Base-by-base conservation (phyloP, 2,329 filamentous ascomycete species). In the Alternaria arborescens region DNA sequence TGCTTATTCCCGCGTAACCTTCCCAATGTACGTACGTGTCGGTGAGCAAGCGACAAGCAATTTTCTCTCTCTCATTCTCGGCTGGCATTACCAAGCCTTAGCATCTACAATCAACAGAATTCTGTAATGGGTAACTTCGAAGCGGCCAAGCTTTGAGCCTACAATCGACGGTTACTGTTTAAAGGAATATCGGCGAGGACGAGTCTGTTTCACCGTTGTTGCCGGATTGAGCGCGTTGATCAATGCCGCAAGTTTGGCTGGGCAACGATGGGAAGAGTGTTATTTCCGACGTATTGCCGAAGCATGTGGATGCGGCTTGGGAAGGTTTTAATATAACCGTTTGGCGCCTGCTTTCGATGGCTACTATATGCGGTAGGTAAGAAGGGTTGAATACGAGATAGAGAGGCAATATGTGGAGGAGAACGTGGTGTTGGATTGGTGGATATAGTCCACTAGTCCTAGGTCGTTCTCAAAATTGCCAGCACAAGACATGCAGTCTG, bases 351-450 rank as follows among this genome's bases (percentile, higher is more conserved):
- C 46, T 59, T 66, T 60, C 64, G 0, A 64, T 41, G 30, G 32
- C 61, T 64, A 53, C 58, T 64, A 32, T 22, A 55, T 63, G 20
- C 14, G 55, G 61, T 50, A 60, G 50, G 48, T n/a, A 14, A 44
- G 3, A 18, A n/a, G 4, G 8, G 51, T 24, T 53, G 1, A 28
- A 53, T 28, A 32, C 41, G 32, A 38, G 51, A 28, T 16, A 30
- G 6, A 43, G 24, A 44, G 12, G 24, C 34, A 7, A 24, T 38
- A 20, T 32, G 24, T n/a, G 46, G 34, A 20, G 12, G 28, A 66
- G 62, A 5, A 48, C 70, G n/a, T 32, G 67, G 58, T 10, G 44
- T 72, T 6, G 30, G 32, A 50, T 50, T 50, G 46, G 32, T 50
- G 58, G 67, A 6, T 64, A 58, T 26, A 40, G 8, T 52, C 12